Conservation (phyloP, 176 grass and related monocot species). For the Oryza nivara region DNA sequence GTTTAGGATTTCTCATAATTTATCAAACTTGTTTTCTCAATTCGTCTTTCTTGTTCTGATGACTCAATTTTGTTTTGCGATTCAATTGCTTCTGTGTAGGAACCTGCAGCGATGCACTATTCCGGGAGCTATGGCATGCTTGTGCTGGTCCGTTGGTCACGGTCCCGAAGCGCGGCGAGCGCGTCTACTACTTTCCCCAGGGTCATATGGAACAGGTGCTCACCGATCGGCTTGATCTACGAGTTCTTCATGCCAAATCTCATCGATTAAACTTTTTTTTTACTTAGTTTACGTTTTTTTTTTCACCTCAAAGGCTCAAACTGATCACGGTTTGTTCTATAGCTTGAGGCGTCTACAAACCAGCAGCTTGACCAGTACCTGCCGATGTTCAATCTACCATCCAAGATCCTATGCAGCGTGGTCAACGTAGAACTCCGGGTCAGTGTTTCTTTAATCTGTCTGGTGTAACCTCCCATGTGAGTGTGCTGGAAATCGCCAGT, state of each 20-base stretch:
- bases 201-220: constrained; percentile 98
- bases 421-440: constrained; percentile 83
- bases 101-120: constrained; percentile 47
- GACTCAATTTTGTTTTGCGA: not conserved
- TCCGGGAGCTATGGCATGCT: constrained; percentile 86
- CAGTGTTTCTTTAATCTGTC: constrained; percentile 34
- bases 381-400: constrained; percentile 74
- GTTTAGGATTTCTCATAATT: not conserved
- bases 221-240: constrained; percentile 5
- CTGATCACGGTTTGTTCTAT: constrained; percentile 38
- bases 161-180: constrained; percentile 70
- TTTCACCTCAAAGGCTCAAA: not conserved
- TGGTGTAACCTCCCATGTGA: constrained; percentile 20
- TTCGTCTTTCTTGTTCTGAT: constrained; percentile 12
- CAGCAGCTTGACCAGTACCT: constrained; percentile 83
- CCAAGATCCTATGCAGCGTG: constrained; percentile 88
- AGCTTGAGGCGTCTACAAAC: constrained; percentile 92
- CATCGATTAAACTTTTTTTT: not conserved
- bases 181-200: constrained; percentile 94
- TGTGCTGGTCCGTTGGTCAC: constrained; percentile 86
- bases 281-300: not conserved
- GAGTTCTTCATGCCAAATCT: not conserved
- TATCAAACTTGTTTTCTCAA: not conserved
- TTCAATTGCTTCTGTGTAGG: constrained; percentile 39
- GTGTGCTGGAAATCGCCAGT: not conserved